Conservation (phyloP, 2,329 filamentous ascomycete genomes). For the Beauveria bassiana region DNA sequence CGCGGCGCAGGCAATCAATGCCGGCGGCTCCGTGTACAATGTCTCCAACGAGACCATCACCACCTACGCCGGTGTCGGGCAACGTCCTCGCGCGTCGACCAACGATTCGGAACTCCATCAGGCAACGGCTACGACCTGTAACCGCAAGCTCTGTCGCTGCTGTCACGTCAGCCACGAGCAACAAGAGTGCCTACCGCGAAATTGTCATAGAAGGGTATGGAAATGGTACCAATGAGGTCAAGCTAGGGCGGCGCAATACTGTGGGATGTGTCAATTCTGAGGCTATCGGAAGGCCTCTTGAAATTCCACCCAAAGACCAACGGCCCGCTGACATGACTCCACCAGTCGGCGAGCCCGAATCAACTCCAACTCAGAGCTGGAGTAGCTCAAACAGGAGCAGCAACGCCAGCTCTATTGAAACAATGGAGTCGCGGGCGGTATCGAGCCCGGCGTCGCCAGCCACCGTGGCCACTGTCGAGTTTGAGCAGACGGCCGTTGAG, state of each 20-base stretch:
- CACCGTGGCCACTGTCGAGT: not conserved
- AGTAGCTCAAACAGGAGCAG: constrained; percentile 2
- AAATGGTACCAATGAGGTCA: constrained; percentile 40
- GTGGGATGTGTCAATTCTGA: constrained; percentile 17
- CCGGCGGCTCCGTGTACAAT: constrained; percentile 11
- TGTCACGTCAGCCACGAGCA: constrained; percentile 15
- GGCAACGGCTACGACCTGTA: constrained; percentile 12
- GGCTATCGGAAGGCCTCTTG: constrained; percentile 17
- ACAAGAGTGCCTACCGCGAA: constrained; percentile 34
- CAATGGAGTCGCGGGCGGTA: not conserved
- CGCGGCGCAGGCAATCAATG: constrained; percentile 1
- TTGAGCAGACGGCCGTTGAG: not conserved
- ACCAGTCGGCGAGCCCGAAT: not conserved
- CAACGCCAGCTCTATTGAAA: not conserved
- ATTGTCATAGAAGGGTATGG: constrained; percentile 47
- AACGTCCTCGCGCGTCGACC: constrained; percentile 23
- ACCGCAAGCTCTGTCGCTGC: constrained; percentile 20
- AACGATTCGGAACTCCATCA: constrained; percentile 28
- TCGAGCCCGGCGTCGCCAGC: not conserved
- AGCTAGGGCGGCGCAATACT: constrained; percentile 14
- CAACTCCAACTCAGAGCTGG: not conserved
- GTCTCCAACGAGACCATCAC: constrained; percentile 7
- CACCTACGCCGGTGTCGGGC: constrained; percentile 23
- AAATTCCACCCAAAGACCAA: constrained; percentile 10
- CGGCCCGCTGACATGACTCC: not conserved